These are phyloP conservation scores for Candida frijolesensis DNA, from an alignment of 1,139 yeast genomes.

Conservation along the genomic window DNA sequence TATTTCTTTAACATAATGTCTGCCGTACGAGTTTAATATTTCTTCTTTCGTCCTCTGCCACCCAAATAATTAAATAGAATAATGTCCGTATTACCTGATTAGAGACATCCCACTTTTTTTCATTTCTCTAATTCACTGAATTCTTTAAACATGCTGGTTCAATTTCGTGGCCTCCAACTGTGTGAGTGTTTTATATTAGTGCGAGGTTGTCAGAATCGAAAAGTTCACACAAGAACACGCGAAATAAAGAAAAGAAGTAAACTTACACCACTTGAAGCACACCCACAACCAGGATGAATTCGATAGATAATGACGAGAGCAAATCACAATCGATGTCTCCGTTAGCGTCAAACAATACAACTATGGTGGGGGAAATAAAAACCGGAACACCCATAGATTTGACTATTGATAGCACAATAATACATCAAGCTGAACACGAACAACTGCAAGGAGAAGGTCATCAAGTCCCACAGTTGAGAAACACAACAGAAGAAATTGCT, in stretches of 20 bases:
- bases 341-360: conserved; percentile 1
- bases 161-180: no score
- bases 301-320: background rate
- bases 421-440: background rate
- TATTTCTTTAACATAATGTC: no score
- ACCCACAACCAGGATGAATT: background rate
- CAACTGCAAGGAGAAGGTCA: background rate
- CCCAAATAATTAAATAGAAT: no score
- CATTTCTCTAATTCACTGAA: no score
- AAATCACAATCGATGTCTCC: conserved; percentile 8
- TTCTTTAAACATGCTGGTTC: no score
- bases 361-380: conserved; percentile 13
- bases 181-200: no score
- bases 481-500: background rate
- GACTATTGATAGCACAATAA: conserved; percentile 10
- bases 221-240: no score
- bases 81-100: no score
- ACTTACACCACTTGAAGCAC: background rate
- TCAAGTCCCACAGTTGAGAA: background rate
- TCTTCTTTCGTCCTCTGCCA: no score
- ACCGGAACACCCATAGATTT: conserved; percentile 13
- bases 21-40: no score
- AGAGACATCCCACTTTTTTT: no score
- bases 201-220: no score
- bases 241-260: background rate